Evolutionary conservation across 805 yeast genomes (phyloP), one percentile per base, ranked within the genome.

Genomic region (Wickerhamiella galacta): DNA sequence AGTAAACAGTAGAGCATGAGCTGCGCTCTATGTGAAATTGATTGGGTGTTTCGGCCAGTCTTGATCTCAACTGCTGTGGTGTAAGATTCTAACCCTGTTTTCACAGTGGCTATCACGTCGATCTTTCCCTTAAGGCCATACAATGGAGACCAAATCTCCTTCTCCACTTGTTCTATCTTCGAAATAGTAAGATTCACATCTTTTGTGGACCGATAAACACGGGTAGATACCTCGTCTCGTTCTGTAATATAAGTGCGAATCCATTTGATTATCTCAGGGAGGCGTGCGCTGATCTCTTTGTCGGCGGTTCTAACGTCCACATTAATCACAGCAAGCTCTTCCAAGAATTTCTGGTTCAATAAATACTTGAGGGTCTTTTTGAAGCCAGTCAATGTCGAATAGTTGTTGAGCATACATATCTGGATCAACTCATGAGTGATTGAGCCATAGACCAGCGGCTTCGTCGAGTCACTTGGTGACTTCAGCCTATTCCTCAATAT

Each of bases 51-150:
- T 33, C 60, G 61, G 0, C 96, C 95, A 0, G 96, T 82, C 49
- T 90, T 90, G 37, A 90, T 71, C 50, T 90, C 99, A 57, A 90
- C 60, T 0, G 95, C 96, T 6, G 65, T 48, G 17, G 40, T 35
- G 3, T 57, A 52, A 0, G 78, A 76, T 42, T 76, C 77, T 2
- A 82, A 64, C 0, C 12, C 9, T n/a, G 25, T 14, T 14, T 11
- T 23, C 15, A 27, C 21, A 17, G 20, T 17, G n/a, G n/a, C n/a
- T 12, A 94, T 82, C 3, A 76, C 94, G 57, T 90, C 99, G 12
- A 85, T 71, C 44, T 75, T 70, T 0, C 99, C 99, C 43, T 81
- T 70, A 6, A 90, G 54, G 0, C 99, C 99, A 57, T 68, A 83
- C 48, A 70, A 66, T 0, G 95, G 93, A 0, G 95, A 81, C 82